These are phyloP conservation scores for Monilinia laxa DNA, from an alignment of 2,329 filamentous ascomycete genomes.

Conservation along the genomic window DNA sequence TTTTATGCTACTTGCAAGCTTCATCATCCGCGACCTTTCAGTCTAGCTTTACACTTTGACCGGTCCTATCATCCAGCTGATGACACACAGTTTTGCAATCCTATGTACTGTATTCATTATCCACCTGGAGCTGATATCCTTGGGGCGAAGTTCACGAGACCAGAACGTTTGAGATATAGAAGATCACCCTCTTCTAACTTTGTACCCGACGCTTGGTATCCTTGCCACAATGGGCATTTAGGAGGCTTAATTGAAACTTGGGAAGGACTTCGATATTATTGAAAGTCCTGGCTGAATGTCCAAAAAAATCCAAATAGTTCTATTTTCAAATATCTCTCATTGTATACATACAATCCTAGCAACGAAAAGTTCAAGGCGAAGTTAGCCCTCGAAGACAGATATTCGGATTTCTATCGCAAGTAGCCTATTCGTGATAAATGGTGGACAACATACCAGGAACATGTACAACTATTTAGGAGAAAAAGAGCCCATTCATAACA, in stretches of 20 bases:
- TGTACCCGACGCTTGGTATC: not conserved
- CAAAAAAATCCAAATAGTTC: no score
- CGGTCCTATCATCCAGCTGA: no score
- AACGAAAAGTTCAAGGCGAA: not conserved
- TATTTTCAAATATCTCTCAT: not conserved
- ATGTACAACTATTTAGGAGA: no score
- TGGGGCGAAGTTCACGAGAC: no score
- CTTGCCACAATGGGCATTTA: not conserved
- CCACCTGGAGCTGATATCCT: no score
- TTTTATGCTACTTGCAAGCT: conserved; percentile 2
- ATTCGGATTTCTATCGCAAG: not conserved
- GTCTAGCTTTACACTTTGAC: not conserved
- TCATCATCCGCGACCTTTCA: not conserved
- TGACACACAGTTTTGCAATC: no score
- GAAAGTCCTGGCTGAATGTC: not conserved
- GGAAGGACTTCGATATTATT: not conserved
- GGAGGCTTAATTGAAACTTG: not conserved
- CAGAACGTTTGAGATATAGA: no score
- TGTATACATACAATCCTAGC: not conserved
- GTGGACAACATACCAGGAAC: no score
- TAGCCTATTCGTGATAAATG: no score
- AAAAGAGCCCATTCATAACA: not conserved
- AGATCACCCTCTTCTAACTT: no score
- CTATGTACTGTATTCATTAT: no score
- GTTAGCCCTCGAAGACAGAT: not conserved